Evolutionary conservation across 1,284 basidiomycete genomes (phyloP), one percentile per base, ranked within the genome.

Genomic region (Apiotrichum gamsii): DNA sequence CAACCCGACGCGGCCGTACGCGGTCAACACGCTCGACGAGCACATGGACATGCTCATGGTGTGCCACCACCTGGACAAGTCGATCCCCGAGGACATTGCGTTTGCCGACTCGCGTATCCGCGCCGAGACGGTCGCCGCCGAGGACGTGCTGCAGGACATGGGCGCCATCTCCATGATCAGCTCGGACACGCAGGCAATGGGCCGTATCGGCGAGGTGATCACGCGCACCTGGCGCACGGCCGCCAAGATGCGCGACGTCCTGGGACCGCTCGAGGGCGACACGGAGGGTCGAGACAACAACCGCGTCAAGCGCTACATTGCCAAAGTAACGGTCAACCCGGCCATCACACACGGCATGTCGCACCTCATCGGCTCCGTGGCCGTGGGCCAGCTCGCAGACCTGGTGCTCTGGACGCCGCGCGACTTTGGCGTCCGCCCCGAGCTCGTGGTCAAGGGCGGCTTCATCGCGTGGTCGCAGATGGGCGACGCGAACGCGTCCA

Each of bases 301-400:
- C n/a, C 79, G 94, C n/a, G 94, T 97, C 47, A 97, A 96, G 76
- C 80, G 94, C 49, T 98, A 97, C 72, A 78, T 98, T 18, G 81
- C 93, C 13, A 98, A 98, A 69, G 96, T 97, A 70, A 98, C 94
- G 10, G 82, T 98, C 70, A 98, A 99, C 67, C 91, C 95, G 89
- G 95, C 94, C 0, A 88, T 98, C 56, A 84, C 90, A 0, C 93
- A 97, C 59, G 94, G 94, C 14, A 87, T 96, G 57, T 84, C 83
- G 43, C 85, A 95, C 66, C 57, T 89, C 16, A 81, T 97, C 20
- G 95, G 94, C 1, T 84, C 90, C 41, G 75, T 99, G 49, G 81
- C 82, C 4, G 78, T 81, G 2, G 90, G 89, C 15, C 85, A 81
- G 42, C 77, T 97, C 25, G 95, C 94, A 0, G 94, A 99, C 70